Evolutionary conservation across 2,329 filamentous ascomycete genomes (phyloP), one percentile per base, ranked within the genome.

Genomic region (Thielaviopsis populi): DNA sequence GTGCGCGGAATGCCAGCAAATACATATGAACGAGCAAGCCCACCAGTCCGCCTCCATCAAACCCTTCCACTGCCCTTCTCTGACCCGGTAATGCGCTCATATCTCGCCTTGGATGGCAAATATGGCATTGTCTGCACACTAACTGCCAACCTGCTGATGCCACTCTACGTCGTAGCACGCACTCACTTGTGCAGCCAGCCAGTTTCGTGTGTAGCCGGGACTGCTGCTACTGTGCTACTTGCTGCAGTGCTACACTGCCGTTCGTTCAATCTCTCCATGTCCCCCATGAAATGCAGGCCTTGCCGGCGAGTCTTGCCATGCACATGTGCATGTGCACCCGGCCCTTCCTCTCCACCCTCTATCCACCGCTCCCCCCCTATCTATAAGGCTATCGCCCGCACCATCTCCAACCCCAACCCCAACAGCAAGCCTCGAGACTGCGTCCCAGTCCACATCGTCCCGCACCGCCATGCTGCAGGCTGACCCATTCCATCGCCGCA

Each of bases 71-170:
- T 48, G 22, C 27, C 40, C 27, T 46, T 24, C 24, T 19, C 43
- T 61, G 8, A 22, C 27, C 10, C n/a, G 3, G 27, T 62, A 17
- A 60, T 64, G 30, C n/a, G 46, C 19, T 64, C 42, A 60, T 64
- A 61, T 64, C 33, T 40, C 56, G 33, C 19, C 54, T 61, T 56
- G 19, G 30, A 40, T 60, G 43, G 22, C 24, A 15, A 64, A 64
- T 61, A 64, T 64, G 62, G 43, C 41, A 43, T 42, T 63, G 27
- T 63, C 46, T 17, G 27, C n/a, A 56, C 17, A 56, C 43, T 41
- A 53, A 42, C 46, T 50, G 46, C 46, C 22, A 50, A 11, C 6
- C 10, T 27, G 22, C 46, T 50, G 22, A 50, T 24, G 11, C 22
- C 41, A 48, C 41, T 46, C 22, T 61, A 19, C 27, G 22, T 48